Evolutionary conservation across 805 yeast genomes (phyloP).

Genomic region (Metschnikowia rubicola): DNA sequence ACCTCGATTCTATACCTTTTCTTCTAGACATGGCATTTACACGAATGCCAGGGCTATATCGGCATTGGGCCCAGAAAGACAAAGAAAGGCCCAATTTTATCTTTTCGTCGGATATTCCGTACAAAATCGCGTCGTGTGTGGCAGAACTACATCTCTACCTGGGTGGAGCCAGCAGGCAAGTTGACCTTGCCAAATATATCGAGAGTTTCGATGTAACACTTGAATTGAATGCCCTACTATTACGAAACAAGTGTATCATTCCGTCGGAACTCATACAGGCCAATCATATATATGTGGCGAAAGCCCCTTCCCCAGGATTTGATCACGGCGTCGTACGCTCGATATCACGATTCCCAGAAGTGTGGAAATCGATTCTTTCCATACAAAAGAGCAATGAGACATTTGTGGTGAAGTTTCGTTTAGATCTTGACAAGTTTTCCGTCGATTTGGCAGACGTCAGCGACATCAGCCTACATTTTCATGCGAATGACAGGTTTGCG

Average conservation of each 20-base stretch:
- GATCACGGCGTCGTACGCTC: constrained; percentile 1
- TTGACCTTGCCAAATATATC: constrained; percentile 17
- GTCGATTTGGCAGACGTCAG: constrained; percentile 17
- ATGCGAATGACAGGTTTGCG: constrained; percentile 30
- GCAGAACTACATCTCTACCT: constrained; percentile 13
- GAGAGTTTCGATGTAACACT: constrained; percentile 26
- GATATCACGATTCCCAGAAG: constrained; percentile 9
- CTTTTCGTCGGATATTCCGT: constrained; percentile 35
- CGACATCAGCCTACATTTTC: constrained; percentile 22
- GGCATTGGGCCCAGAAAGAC: constrained; percentile 21
- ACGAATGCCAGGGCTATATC: constrained; percentile 6
- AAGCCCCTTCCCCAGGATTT: constrained; percentile 9
- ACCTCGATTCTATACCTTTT: no score
- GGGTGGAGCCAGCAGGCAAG: constrained; percentile 14
- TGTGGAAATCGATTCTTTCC: constrained; percentile 14
- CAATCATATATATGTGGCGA: constrained; percentile 34
- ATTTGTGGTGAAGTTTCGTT: constrained; percentile 30
- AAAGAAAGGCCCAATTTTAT: constrained; percentile 36
- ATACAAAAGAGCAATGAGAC: constrained; percentile 22
- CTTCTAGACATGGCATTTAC: no score
- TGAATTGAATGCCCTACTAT: constrained; percentile 34
- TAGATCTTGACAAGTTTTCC: constrained; percentile 23
- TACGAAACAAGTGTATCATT: constrained; percentile 25
- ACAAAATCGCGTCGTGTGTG: constrained; percentile 19
- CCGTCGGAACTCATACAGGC: constrained; percentile 35